phyloP scores from a whole-genome alignment of 257 asterid species.

The Solanum chilense region DNA sequence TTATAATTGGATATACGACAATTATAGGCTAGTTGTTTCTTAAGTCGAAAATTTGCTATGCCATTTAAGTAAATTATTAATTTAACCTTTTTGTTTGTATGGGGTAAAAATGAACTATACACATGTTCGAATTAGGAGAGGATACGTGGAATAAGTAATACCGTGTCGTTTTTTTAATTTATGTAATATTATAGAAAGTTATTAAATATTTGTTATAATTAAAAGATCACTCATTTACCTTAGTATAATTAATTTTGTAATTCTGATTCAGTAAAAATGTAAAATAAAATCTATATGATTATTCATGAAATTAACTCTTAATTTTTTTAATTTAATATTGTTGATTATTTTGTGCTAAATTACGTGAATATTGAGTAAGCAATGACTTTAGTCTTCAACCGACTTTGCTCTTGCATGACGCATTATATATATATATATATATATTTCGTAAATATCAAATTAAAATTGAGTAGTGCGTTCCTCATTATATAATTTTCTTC shows the following conservation, averaged over 20 bases:
- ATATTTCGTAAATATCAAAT: neutral
- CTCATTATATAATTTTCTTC: neutral
- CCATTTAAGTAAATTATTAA: neutral
- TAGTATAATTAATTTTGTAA: neutral
- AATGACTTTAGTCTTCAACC: neutral
- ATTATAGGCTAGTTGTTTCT: neutral
- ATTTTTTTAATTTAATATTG: neutral
- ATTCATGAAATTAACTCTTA: neutral
- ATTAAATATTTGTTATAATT: neutral
- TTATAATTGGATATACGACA: neutral
- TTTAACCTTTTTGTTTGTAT: neutral
- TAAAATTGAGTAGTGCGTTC: neutral
- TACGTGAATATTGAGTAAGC: neutral
- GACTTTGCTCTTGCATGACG: neutral
- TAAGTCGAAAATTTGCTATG: neutral
- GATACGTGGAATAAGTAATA: too few relatives aligned
- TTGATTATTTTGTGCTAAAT: neutral
- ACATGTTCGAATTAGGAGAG: neutral
- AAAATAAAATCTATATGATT: neutral
- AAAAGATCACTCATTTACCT: neutral
- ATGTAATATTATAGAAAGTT: neutral
- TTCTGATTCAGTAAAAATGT: neutral
- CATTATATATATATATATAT: neutral
- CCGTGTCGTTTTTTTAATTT: too few relatives aligned
- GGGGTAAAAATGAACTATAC: neutral